Base-by-base conservation (phyloP, 768 basidiomycete genomes). In the Roridomyces roridus region DNA sequence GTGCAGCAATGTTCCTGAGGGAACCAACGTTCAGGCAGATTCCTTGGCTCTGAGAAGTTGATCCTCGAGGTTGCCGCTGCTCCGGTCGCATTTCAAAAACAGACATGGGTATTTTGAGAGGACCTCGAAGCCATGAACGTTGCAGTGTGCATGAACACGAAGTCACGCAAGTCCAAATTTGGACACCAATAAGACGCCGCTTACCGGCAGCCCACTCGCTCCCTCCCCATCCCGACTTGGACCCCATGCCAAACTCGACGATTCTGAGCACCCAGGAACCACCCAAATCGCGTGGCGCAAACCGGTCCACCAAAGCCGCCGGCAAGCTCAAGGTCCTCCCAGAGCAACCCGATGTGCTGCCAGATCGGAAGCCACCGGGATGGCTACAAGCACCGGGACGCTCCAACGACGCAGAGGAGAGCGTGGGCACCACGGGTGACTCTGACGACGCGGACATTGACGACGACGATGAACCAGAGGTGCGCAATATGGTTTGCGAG, bases 261-360 rank as follows among this genome's bases (percentile, higher is more conserved):
- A 65, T 63, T 57, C 64, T 69, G 31, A 41, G 41, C 20, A 12
- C 61, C 18, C 39, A 54, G 21, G 86, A 88, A 57, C 70, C 76
- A 11, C n/a, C n/a, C n/a, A 91, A 89, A 64, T 73, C 79, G 20
- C 80, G 89, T 49, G 89, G 89, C 0, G 89, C 89, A 14, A 91
- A 91, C 64, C 80, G 91, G 61, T 86, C 89, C 18, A 91, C 91
- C 0, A 92, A 92, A 68, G 84, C 88, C 9, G 87, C 88, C 12
- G 91, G 91, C 40, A 94, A 94, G 70, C 84, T 94, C 62, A 94
- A 94, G 68, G 91, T 94, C 15, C 80, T 94, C 26, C 92, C 92
- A 44, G 92, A 94, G 67, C 88, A 94, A 66, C 91, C 89, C 6
- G 88, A 79, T 59, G 74, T 76, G 28, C 68, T 78, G 35, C 64